Conservation (phyloP, 257 asterid species). For the Ocimum tenuiflorum region DNA sequence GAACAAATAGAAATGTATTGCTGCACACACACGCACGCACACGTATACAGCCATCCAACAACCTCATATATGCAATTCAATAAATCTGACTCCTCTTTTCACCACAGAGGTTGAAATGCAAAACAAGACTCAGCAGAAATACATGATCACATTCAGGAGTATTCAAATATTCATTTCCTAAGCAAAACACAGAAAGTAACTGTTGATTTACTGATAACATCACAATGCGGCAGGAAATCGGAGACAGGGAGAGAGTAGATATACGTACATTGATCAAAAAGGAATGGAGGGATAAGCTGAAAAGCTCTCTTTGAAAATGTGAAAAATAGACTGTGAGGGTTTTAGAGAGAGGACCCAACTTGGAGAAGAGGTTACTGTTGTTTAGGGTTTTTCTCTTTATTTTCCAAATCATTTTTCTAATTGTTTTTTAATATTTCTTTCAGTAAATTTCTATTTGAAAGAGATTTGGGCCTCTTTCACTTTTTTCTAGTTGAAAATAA, state of each 20-base stretch:
- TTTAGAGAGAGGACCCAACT: conserved; percentile 12
- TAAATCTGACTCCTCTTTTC: not conserved
- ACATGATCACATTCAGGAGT: not conserved
- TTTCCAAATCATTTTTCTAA: not conserved
- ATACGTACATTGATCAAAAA: conserved; percentile 15
- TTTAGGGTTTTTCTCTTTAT: conserved; percentile 12
- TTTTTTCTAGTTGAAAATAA: too few species aligned
- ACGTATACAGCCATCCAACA: not conserved
- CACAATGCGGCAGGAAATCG: too few species aligned
- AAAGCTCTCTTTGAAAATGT: too few species aligned
- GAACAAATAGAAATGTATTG: not conserved
- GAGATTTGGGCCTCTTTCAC: not conserved
- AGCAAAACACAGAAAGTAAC: not conserved
- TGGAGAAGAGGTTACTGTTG: conserved; percentile 28
- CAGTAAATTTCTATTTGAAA: not conserved
- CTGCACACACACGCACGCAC: not conserved
- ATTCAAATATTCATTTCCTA: not conserved
- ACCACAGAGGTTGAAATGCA: not conserved
- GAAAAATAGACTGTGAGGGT: conserved; percentile 9
- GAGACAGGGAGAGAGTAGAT: not conserved
- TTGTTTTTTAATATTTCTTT: not conserved
- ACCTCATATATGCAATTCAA: not conserved
- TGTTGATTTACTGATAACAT: not conserved
- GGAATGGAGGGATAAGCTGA: not conserved
- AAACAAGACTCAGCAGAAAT: not conserved